phyloP scores from a whole-genome alignment of 768 basidiomycete species.

The Collybiopsis confluens region DNA sequence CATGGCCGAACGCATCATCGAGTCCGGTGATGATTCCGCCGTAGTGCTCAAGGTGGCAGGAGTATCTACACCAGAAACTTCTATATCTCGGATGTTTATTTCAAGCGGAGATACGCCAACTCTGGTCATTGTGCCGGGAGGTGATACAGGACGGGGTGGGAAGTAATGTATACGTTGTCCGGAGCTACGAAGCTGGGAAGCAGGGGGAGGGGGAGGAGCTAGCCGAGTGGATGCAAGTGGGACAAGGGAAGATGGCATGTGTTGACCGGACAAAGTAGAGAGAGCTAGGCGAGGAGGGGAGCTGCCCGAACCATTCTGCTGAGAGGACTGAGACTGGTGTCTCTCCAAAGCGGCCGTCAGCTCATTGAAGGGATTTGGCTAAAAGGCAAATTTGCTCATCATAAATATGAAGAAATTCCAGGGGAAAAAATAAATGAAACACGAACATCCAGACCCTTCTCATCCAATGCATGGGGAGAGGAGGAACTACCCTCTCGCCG shows the following conservation, averaged over 20 bases:
- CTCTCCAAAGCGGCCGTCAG: slow-evolving; percentile 3
- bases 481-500: neutral
- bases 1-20: neutral
- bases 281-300: neutral
- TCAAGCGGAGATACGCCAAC: neutral
- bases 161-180: slow-evolving; percentile 2
- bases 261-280: too few species aligned
- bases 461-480: slow-evolving; percentile 4
- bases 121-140: neutral
- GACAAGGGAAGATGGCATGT: too few species aligned
- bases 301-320: neutral
- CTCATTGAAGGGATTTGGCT: slow-evolving; percentile 6
- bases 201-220: neutral
- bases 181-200: neutral
- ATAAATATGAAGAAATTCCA: neutral
- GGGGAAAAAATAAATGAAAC: neutral
- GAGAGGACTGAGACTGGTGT: slow-evolving; percentile 2
- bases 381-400: neutral
- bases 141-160: neutral
- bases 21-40: neutral
- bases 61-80: neutral
- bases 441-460: slow-evolving; percentile 7
- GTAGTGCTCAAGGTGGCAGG: neutral
- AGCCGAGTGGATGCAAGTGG: neutral
- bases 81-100: neutral